A percentile compares a stretch with the other conserved stretches of the same genome.
These are phyloP conservation scores for Rasamsonia emersonii DNA, from an alignment of 2,329 filamentous ascomycete species.

Conservation along the genomic window DNA sequence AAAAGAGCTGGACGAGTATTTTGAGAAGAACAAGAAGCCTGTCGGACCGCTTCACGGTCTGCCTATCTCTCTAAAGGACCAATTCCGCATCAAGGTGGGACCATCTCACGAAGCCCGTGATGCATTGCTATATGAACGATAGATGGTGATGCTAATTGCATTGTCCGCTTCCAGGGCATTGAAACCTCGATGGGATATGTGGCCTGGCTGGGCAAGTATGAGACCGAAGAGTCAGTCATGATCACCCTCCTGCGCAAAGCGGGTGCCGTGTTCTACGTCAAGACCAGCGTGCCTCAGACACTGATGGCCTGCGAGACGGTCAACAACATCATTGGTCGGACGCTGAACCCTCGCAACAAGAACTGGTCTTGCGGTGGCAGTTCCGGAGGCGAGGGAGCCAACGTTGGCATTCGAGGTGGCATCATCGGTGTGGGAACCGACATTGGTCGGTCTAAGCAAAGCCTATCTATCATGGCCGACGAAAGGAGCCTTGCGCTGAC, in stretches of 20 bases:
- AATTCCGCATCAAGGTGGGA: conserved; percentile 43
- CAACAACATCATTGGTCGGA: conserved; percentile 38
- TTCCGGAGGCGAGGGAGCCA: conserved; percentile 48
- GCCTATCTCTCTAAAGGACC: conserved; percentile 49
- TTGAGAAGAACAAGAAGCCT: conserved; percentile 21
- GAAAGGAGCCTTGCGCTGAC: no score
- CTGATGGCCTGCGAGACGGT: conserved; percentile 40
- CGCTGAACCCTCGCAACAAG: conserved; percentile 32
- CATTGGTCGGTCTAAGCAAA: conserved; percentile 48
- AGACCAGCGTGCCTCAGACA: conserved; percentile 49
- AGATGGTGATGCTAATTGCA: background rate
- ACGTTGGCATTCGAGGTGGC: conserved; percentile 53
- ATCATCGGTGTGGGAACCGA: conserved; percentile 56
- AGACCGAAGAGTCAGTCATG: conserved; percentile 13
- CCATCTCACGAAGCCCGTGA: background rate
- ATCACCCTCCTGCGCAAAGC: conserved; percentile 33
- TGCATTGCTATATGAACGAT: background rate
- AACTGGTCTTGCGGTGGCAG: conserved; percentile 26
- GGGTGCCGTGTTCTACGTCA: conserved; percentile 48
- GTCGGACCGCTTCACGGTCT: conserved; percentile 44
- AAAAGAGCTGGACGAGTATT: conserved; percentile 13
- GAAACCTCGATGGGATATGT: conserved; percentile 45
- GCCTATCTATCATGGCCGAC: no score
- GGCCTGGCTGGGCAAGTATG: conserved; percentile 7
- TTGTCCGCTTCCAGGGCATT: conserved; percentile 28